Percentiles rank a stretch among this genome's conserved stretches.
These are phyloP conservation scores for Beauveria scarabaeidicola DNA, from an alignment of 2,329 filamentous ascomycete genomes.

Conservation along the genomic window DNA sequence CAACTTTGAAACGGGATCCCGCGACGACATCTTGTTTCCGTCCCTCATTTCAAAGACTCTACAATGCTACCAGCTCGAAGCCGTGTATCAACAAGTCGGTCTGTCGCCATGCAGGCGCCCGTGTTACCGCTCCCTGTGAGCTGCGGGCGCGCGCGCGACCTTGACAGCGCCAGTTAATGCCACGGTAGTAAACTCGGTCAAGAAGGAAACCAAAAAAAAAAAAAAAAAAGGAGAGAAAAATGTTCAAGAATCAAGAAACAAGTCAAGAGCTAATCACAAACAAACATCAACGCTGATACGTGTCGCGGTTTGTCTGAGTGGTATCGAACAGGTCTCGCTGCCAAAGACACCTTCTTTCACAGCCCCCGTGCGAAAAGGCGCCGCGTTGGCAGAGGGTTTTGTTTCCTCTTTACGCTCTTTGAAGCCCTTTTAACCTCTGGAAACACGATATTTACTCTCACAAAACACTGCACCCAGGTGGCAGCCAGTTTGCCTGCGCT, in stretches of 20 bases:
- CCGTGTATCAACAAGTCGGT: slow-evolving; percentile 2
- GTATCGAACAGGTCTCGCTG: background rate
- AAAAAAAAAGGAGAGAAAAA: background rate
- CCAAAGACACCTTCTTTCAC: slow-evolving; percentile 1
- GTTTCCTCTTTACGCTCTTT: background rate
- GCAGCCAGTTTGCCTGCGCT: background rate
- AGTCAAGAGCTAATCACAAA: background rate
- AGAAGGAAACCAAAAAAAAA: background rate
- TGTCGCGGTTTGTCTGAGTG: background rate
- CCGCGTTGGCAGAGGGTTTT: background rate
- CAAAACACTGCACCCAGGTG: background rate
- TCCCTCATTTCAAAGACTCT: background rate
- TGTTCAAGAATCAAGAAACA: background rate
- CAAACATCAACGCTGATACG: background rate
- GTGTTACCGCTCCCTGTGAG: background rate
- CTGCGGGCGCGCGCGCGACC: background rate
- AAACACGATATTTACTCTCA: background rate
- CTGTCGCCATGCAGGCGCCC: slow-evolving; percentile 6
- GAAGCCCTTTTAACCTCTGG: background rate
- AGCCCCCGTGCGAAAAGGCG: background rate
- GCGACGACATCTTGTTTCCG: background rate
- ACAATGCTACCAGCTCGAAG: background rate
- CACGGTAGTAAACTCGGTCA: background rate
- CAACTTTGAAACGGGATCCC: background rate
- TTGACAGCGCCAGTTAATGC: background rate